phyloP scores from a whole-genome alignment of 2,329 filamentous ascomycete species.

The Acarospora socialis region DNA sequence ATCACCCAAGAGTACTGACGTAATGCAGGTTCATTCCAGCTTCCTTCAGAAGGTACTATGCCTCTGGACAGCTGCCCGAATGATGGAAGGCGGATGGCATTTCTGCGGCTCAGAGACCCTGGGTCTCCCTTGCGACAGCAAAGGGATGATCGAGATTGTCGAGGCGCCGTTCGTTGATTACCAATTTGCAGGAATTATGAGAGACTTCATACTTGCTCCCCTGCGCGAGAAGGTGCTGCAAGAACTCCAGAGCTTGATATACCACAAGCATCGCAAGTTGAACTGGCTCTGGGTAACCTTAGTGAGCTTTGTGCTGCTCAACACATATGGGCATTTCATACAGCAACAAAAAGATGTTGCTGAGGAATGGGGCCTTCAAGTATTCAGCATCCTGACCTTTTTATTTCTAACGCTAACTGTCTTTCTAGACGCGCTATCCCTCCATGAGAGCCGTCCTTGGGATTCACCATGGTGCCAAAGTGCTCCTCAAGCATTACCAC shows the following conservation, averaged over 20 bases:
- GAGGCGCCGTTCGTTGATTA: constrained; percentile 2
- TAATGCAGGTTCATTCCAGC: neutral
- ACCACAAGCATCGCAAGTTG: neutral
- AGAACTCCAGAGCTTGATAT: neutral
- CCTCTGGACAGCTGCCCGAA: constrained; percentile 1
- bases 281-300: neutral
- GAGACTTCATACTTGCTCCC: neutral
- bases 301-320: neutral
- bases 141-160: too few species aligned
- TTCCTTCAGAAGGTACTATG: constrained; percentile 1
- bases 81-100: constrained; percentile 1
- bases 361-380: neutral
- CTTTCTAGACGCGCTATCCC: neutral
- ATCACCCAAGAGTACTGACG: neutral
- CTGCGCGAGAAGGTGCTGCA: neutral
- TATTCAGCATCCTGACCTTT: too few species aligned
- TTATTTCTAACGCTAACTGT: neutral
- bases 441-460: neutral
- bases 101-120: neutral
- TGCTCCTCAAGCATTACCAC: neutral
- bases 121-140: neutral
- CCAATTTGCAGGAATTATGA: constrained; percentile 1
- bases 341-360: neutral
- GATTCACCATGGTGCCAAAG: neutral
- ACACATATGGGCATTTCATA: neutral